Evolutionary conservation across 139 green algal species (phyloP), one percentile per base, ranked within the genome.

Genomic region (Chlorella sp.): DNA sequence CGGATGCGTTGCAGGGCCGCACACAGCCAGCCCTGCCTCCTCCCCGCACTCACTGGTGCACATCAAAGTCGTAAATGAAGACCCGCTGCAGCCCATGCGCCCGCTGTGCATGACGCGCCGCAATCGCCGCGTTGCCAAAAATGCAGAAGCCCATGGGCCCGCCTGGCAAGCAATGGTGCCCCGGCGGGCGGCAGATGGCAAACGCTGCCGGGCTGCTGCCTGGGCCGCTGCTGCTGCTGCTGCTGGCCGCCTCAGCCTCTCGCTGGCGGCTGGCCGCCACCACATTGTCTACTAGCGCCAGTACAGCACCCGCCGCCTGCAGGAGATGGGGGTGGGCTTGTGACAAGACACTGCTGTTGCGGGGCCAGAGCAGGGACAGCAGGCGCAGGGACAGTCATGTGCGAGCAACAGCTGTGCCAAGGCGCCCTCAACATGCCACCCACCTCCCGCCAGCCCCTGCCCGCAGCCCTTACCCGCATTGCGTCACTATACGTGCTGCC

Each of bases 111-210:
- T 97, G 87, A 20, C 87, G 83, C 1, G 90, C 94, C n/a, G 96
- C 94, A 9, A 98, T 87, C 2, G 93, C 89, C 7, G 95, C 87
- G 8, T 90, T 95, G 81, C 93, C 95, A 43, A 98, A 90, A 11
- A 98, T 89, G 76, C 96, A 98, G 85, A 98, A 98, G 14, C 96
- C 96, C 82, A 90, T 86, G 54, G 60, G 62, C 1, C 32, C 17
- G 5, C 22, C 54, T 0, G 90, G 87, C 48, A 95, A 65, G 4
- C 93, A 95, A 82, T 98, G 96, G 86, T 98, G 96, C 0, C 96
- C 96, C 14, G 96, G 96, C 0, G 96, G 96, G 40, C 96, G 86
- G 65, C 95, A 93, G 64, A 98, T 74, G 16, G 90, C 93, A 82
- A 98, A 96, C 8, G 88, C 95, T 19, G 87, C 74, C 11, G 60